Evolutionary conservation across 192 early-diverging fungal species (phyloP), one percentile per base, ranked within the genome.

Genomic region (Rhizoclosmatium sp.): DNA sequence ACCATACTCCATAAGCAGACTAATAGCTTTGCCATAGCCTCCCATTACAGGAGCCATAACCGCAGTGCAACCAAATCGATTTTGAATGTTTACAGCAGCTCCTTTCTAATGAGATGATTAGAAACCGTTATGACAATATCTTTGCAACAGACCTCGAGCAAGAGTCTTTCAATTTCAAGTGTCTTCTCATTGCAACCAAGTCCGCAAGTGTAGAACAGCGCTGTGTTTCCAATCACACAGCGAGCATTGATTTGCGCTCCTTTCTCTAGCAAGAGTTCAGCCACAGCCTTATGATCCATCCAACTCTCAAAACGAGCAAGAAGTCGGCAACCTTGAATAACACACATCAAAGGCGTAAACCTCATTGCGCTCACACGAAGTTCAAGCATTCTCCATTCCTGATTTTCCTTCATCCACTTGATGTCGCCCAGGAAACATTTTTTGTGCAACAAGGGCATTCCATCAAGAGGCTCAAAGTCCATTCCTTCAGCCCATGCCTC

Each of bases 391-490:
- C 46, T 9, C 65, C 65, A 68, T 68, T 47, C 42, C 44, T 16
- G 12, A 21, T 68, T 68, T 41, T 68, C 65, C 44, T 68, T 41
- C 40, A 68, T 7, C 65, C 65, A 68, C 44, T 68, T 68, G 65
- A 68, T 68, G 65, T 68, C 65, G 0, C 65, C 65, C 23, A 68
- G 14, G 44, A 68, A 68, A 47, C 65, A 68, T 21, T 68, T 68
- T 41, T 46, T 46, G 60, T 62, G 60, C 65, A 68, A 41, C 65
- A 68, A 68, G 9, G 65, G 65, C 14, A 14, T 16, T 68, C 65
- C 65, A 19, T 68, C 4, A 19, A 41, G 23, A 12, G 65, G 65
- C 9, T 47, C 40, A 21, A 46, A 68, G 44, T 68, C 65, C 65
- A 68, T 68, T 68, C 65, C 65, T 46, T 68, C 65, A 12, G 65